phyloP scores from a whole-genome alignment of 257 asterid genomes.

The Nicotiana tabacum region DNA sequence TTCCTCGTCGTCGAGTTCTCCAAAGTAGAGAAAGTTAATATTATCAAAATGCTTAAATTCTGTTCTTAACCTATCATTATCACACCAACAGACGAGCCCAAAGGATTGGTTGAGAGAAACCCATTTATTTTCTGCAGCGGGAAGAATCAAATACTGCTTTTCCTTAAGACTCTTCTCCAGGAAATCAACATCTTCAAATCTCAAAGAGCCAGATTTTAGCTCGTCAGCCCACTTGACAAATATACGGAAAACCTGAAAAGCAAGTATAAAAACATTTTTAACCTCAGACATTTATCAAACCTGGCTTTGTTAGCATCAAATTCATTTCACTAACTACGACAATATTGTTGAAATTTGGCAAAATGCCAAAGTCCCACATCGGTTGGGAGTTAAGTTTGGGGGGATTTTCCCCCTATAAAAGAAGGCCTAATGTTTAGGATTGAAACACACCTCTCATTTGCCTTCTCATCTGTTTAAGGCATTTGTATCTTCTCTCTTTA shows the following conservation, averaged over 20 bases:
- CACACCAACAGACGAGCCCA: constrained; percentile 86
- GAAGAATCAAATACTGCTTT: constrained; percentile 63
- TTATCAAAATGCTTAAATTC: constrained; percentile 58
- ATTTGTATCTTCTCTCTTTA: no score
- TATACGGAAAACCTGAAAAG: constrained; percentile 59
- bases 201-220: constrained; percentile 58
- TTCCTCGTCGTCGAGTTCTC: constrained; percentile 48
- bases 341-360: not conserved
- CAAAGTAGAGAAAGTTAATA: constrained; percentile 61
- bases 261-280: not conserved
- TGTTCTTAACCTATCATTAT: constrained; percentile 48
- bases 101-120: constrained; percentile 76
- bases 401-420: no score
- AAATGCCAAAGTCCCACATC: no score
- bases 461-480: no score
- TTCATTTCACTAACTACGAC: not conserved
- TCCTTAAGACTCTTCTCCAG: constrained; percentile 52
- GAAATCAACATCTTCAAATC: constrained; percentile 50
- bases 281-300: not conserved
- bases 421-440: no score
- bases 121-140: constrained; percentile 86
- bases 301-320: not conserved
- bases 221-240: constrained; percentile 66
- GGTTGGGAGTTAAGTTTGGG: no score
- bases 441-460: no score